Evolutionary conservation across 345 rosid species (phyloP).

Genomic region (Salix brachista): DNA sequence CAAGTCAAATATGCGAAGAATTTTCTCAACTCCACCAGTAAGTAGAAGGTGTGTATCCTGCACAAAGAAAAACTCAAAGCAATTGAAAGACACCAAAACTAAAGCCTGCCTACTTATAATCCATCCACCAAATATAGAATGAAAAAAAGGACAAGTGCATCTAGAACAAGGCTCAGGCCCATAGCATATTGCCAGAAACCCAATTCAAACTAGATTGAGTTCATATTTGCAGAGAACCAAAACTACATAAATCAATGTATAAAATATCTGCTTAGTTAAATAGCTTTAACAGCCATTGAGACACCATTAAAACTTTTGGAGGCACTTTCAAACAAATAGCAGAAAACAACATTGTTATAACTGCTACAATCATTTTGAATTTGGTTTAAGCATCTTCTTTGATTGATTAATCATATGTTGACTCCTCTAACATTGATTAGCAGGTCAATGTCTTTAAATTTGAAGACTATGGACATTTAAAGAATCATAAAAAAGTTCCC

Average conservation of each 20-base stretch:
- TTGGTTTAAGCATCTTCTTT: not conserved
- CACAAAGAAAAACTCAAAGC: not conserved
- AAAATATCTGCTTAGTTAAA: not conserved
- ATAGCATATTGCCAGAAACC: not conserved
- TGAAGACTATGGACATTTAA: not conserved
- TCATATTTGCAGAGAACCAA: not conserved
- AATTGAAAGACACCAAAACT: not conserved
- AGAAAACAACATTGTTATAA: not conserved
- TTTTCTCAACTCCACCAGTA: slow-evolving; percentile 94
- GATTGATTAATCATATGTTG: not conserved
- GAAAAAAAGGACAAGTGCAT: too few relatives aligned
- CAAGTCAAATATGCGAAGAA: slow-evolving; percentile 83
- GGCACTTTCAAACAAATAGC: not conserved
- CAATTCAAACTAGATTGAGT: not conserved
- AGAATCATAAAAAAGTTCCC: not conserved
- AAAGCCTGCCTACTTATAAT: not conserved
- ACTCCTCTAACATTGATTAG: not conserved
- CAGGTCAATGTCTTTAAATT: not conserved
- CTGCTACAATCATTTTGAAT: not conserved
- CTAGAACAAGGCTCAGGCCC: not conserved
- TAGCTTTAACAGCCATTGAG: not conserved
- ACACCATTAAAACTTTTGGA: not conserved
- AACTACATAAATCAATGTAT: not conserved
- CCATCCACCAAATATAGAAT: not conserved
- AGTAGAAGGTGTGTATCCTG: slow-evolving; percentile 84